A percentile compares a stretch with the other conserved stretches of the same genome.
Conservation (phyloP, 164 flowering plant genomes). For the Dillenia suffruticosa region DNA sequence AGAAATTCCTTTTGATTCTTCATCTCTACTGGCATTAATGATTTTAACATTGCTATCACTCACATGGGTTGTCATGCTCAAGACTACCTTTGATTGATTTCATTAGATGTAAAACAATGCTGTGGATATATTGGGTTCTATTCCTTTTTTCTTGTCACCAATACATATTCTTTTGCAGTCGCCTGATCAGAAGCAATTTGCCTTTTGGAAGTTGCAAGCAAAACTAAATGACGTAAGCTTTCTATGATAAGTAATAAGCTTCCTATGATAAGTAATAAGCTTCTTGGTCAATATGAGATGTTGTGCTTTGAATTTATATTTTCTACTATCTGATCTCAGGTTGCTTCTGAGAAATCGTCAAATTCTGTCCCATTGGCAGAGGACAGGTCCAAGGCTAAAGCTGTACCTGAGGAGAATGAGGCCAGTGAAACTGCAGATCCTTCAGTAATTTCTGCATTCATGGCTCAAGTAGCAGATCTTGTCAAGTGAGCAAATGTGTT, state of each 20-base stretch:
- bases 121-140: too few relatives aligned
- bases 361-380: slow-evolving; percentile 26
- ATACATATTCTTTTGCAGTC: slow-evolving; percentile 23
- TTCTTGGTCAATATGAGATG: not conserved
- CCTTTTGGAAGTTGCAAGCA: slow-evolving; percentile 33
- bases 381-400: slow-evolving; percentile 15
- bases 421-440: slow-evolving; percentile 18
- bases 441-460: slow-evolving; percentile 42
- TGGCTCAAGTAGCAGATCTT: slow-evolving; percentile 60
- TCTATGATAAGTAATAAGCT: not conserved
- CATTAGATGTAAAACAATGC: too few relatives aligned
- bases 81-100: too few relatives aligned
- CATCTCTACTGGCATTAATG: too few relatives aligned
- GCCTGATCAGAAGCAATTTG: slow-evolving; percentile 17
- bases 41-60: too few relatives aligned
- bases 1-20: too few relatives aligned
- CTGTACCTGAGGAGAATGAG: slow-evolving; percentile 12
- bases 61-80: too few relatives aligned
- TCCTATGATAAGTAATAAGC: not conserved
- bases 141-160: too few relatives aligned
- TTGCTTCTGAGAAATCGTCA: slow-evolving; percentile 29
- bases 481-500: slow-evolving; percentile 39
- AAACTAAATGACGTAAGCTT: slow-evolving; percentile 34
- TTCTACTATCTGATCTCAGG: slow-evolving; percentile 25
- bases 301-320: not conserved